Evolutionary conservation across 352 stramenopile species (phyloP), one percentile per base, ranked within the genome.

Genomic region (Globisporangium spinosum): DNA sequence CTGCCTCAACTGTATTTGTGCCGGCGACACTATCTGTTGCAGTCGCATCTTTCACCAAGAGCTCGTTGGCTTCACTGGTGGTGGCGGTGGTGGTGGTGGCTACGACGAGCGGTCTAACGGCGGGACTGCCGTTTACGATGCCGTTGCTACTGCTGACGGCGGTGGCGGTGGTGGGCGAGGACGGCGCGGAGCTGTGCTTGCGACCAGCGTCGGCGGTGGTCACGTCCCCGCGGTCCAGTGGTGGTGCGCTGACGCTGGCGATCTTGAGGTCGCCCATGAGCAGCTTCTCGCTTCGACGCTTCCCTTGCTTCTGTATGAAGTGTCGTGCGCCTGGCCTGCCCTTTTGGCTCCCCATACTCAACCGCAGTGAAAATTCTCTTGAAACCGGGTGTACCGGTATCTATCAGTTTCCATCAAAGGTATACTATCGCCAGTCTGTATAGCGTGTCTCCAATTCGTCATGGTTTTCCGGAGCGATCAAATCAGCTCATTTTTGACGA

Each of bases 221-320:
- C 56, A 38, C 32, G 22, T 65, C 60, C 45, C 60, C 60, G 22
- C 43, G 10, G 45, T 20, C 43, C 60, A 65, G 43, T 20, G 45
- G 45, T 27, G 60, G 60, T 17, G 45, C 45, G 45, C 60, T 66
- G 10, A 66, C 62, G 62, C 6, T 59, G 29, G 53, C 62, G 62
- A 67, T 67, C 62, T 67, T 67, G 62, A 60, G 62, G 49, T 53
- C 53, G 62, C 51, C 62, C 62, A 68, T 68, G 23, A 54, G 55
- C 29, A 61, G 51, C 62, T 54, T 60, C 62, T 60, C 54, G 62
- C 32, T 49, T 68, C 38, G 54, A 27, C 38, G 27, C 23, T 45
- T 64, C 38, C 49, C 25, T 68, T 54, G 38, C 34, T 40, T 32
- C 23, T 61, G 32, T 47, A 13, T 58, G 51, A 17, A 6, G 23